Conservation (phyloP, 192 early-diverging fungal species). For the Haplosporangium gracile region DNA sequence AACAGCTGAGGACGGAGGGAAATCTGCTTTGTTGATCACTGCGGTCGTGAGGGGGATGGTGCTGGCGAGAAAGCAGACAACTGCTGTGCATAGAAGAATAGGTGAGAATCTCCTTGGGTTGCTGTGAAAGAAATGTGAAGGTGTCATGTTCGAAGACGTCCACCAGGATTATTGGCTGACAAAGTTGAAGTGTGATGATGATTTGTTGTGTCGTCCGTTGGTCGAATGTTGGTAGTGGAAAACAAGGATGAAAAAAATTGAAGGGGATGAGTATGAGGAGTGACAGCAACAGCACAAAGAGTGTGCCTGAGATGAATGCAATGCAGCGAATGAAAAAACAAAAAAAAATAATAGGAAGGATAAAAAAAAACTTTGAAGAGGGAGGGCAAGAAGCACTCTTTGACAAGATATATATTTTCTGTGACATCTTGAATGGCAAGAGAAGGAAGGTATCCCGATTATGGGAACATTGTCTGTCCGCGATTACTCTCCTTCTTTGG, state of each 20-base stretch:
- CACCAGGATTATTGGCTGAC: not conserved
- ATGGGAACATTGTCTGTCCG: not conserved
- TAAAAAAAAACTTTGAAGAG: too few species aligned
- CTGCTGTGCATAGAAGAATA: not conserved
- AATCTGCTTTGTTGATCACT: not conserved
- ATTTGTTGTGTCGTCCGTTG: not conserved
- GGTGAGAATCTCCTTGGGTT: not conserved
- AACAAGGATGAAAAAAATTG: too few species aligned
- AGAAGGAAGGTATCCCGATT: not conserved
- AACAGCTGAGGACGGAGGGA: not conserved
- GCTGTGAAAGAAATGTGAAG: not conserved
- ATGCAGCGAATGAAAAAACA: too few species aligned
- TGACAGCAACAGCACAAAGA: too few species aligned
- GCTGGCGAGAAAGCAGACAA: not conserved
- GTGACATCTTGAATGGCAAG: too few species aligned
- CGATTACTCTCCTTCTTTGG: not conserved
- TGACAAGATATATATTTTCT: too few species aligned
- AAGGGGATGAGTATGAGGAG: too few species aligned
- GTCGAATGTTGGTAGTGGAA: too few species aligned
- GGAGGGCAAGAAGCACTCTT: too few species aligned
- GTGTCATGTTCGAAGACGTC: not conserved
- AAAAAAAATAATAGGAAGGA: too few species aligned
- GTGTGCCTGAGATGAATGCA: too few species aligned
- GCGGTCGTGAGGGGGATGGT: not conserved
- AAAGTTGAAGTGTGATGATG: not conserved